Conservation (phyloP, 768 basidiomycete genomes). For the Boletus rubroflammeus region DNA sequence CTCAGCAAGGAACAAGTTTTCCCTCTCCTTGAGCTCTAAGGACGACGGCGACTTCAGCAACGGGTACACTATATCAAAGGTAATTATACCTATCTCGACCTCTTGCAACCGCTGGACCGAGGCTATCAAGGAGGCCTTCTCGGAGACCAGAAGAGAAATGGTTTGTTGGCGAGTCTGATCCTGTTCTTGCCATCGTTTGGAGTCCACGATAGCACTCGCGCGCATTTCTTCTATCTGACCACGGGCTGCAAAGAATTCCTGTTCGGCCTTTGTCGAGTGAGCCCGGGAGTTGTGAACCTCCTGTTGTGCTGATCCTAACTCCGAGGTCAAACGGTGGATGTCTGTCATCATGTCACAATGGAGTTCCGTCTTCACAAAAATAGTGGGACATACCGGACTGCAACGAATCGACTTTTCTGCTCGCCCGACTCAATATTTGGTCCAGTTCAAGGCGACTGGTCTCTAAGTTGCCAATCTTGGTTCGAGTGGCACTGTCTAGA, state of each 20-base stretch:
- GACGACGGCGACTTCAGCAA: not conserved
- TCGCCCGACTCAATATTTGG: constrained; percentile 8
- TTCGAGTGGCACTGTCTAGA: constrained; percentile 6
- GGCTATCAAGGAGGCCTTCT: constrained; percentile 59
- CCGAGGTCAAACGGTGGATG: constrained; percentile 15
- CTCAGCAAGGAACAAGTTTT: constrained; percentile 42
- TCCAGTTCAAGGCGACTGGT: constrained; percentile 7
- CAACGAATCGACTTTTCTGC: constrained; percentile 10
- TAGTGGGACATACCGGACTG: constrained; percentile 19
- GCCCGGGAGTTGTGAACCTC: constrained; percentile 7
- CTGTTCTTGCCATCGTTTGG: constrained; percentile 26
- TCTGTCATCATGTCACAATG: constrained; percentile 25
- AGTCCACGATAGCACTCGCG: constrained; percentile 8
- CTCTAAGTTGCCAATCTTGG: constrained; percentile 18
- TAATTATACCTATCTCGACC: constrained; percentile 57
- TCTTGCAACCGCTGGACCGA: constrained; percentile 57
- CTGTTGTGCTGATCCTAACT: constrained; percentile 16
- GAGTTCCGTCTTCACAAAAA: constrained; percentile 26
- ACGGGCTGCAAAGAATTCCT: constrained; percentile 20
- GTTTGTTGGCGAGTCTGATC: constrained; percentile 65
- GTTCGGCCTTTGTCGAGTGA: constrained; percentile 17
- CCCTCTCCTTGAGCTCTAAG: constrained; percentile 44
- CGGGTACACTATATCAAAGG: not conserved
- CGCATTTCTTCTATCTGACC: constrained; percentile 19
- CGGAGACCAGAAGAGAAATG: constrained; percentile 72